Evolutionary conservation across 23 red algal genomes (phyloP), one percentile per base, ranked within the genome.

Genomic region (Chondrus crispus): DNA sequence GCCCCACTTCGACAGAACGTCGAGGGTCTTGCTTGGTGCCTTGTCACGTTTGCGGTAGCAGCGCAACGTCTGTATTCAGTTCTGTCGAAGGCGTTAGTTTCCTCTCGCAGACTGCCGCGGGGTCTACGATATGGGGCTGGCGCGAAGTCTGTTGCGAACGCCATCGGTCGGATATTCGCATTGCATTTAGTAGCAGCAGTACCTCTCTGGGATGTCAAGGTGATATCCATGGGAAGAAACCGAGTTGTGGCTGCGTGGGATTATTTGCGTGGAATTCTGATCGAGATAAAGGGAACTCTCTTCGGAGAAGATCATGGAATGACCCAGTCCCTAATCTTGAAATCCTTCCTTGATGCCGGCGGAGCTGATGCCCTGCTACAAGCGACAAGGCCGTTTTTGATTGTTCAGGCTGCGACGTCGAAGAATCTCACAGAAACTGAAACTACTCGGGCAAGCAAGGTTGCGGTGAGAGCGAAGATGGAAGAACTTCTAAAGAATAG

Each of bases 161-260:
- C 87, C n/a, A 89, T 95, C 26, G 93, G 93, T 38, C 75, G 93
- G 46, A 95, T 74, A 14, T 82, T 95, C 40, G 85, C 82, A 13
- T 48, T 91, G 2, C 85, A 95, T 30, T 42, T 95, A 18, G 49
- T 66, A 18, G 77, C 93, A 9, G 77, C 93, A 38, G 93, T 75
- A n/a, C 18, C 42, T 32, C 51, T 95, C 10, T 95, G 93, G 93
- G 32, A 68, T 35, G 24, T 89, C 16, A 14, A 76, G 18, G 93
- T 90, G 14, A 74, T 43, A 16, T 84, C 64, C 80, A 85, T 85
- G 75, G 85, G 93, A 9, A 43, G 54, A 30, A 74, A 46, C 44
- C 35, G 62, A 30, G 51, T 95, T 35, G 44, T 81, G n/a, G 82
- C 85, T 48, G 93, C 85, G 8, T 95, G 93, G 93, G 87, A 95